Percentiles rank a stretch among this genome's conserved stretches.
These are phyloP conservation scores for Tricholoma sp. DNA, from an alignment of 768 basidiomycete species.

Conservation along the genomic window DNA sequence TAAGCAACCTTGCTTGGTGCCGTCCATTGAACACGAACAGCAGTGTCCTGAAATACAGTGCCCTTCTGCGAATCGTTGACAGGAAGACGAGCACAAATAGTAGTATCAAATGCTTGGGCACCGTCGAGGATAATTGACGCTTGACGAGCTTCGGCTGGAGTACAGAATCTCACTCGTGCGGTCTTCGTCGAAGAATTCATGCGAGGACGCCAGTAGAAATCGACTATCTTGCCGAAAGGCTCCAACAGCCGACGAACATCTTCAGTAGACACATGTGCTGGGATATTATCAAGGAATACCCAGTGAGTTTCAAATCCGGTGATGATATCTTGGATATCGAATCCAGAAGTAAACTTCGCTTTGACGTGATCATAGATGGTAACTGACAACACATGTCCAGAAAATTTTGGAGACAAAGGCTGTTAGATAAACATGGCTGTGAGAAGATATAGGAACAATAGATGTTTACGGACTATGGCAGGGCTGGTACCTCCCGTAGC, in stretches of 20 bases:
- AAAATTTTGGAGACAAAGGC: neutral
- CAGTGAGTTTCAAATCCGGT: slow-evolving; percentile 71
- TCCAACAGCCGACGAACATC: slow-evolving; percentile 34
- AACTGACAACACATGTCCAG: slow-evolving; percentile 15
- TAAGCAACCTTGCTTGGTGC: slow-evolving; percentile 53
- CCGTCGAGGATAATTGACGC: slow-evolving; percentile 52
- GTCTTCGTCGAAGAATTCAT: slow-evolving; percentile 17
- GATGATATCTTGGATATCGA: slow-evolving; percentile 46
- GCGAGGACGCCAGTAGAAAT: slow-evolving; percentile 25
- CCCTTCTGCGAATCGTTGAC: slow-evolving; percentile 29
- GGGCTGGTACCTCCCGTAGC: neutral
- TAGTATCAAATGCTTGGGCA: slow-evolving; percentile 27
- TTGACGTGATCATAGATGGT: slow-evolving; percentile 50
- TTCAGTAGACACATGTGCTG: slow-evolving; percentile 23
- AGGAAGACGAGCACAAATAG: slow-evolving; percentile 41
- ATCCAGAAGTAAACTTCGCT: slow-evolving; percentile 56
- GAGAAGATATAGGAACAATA: neutral
- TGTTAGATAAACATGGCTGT: neutral
- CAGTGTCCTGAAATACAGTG: slow-evolving; percentile 45
- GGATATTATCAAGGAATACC: slow-evolving; percentile 51
- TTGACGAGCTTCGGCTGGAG: slow-evolving; percentile 42
- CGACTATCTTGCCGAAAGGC: slow-evolving; percentile 43
- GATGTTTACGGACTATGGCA: neutral
- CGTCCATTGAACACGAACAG: slow-evolving; percentile 56
- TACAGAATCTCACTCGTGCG: slow-evolving; percentile 44